A percentile compares a stretch with the other conserved stretches of the same genome.
Conservation (phyloP, 768 basidiomycete genomes). For the Mycena rosella region DNA sequence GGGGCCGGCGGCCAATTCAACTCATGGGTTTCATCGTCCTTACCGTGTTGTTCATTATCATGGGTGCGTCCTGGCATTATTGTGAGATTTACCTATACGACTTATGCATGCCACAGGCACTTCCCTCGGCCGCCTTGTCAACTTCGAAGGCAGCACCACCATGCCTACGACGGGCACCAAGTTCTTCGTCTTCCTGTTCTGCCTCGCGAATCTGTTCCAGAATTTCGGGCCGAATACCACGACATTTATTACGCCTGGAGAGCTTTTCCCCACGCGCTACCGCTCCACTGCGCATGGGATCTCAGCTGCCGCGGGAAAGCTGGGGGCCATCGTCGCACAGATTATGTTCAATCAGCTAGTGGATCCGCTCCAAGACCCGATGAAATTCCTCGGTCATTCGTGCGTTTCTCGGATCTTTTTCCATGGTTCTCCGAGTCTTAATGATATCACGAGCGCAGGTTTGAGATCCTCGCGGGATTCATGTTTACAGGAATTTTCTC, state of each 20-base stretch:
- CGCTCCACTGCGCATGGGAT: slow-evolving; percentile 89
- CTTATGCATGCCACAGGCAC: too few species aligned
- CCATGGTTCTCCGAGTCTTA: slow-evolving; percentile 1
- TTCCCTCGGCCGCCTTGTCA: slow-evolving; percentile 39
- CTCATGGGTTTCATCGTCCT: slow-evolving; percentile 80
- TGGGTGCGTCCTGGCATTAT: slow-evolving; percentile 78
- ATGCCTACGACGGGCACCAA: slow-evolving; percentile 53
- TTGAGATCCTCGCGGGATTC: slow-evolving; percentile 87
- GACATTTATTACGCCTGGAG: slow-evolving; percentile 85
- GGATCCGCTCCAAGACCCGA: slow-evolving; percentile 52
- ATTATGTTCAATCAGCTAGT: slow-evolving; percentile 77
- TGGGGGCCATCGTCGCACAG: slow-evolving; percentile 86
- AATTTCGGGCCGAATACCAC: slow-evolving; percentile 89
- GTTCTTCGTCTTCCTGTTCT: slow-evolving; percentile 86
- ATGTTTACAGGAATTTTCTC: slow-evolving; percentile 89
- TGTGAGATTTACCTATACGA: too few species aligned
- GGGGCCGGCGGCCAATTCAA: slow-evolving; percentile 88
- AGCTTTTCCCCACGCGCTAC: slow-evolving; percentile 90
- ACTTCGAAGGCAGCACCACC: slow-evolving; percentile 71
- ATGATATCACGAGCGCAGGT: slow-evolving; percentile 54
- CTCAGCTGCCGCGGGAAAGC: slow-evolving; percentile 84
- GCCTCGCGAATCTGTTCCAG: slow-evolving; percentile 88
- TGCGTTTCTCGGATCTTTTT: too few species aligned
- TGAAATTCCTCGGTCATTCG: slow-evolving; percentile 62
- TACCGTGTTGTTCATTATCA: slow-evolving; percentile 72